Evolutionary conservation across 2,329 filamentous ascomycete species (phyloP), one percentile per base, ranked within the genome.

Genomic region (Aspergillus aculeatus): DNA sequence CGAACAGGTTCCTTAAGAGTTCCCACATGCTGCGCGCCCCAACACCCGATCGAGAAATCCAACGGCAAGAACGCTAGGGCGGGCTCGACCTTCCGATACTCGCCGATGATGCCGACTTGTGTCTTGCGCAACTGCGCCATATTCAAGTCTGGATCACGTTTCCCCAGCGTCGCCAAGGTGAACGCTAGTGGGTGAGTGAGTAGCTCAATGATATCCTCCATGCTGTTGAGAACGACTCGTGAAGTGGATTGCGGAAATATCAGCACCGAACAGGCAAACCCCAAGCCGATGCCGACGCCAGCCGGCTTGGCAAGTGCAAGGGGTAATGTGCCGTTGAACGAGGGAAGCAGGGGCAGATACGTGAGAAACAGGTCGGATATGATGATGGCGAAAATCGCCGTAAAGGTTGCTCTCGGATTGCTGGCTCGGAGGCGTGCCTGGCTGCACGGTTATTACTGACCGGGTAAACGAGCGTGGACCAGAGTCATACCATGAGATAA

Each of bases 211-310:
- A 79, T 57, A 21, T 62, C 67, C 57, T 71, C 71, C 61, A 71
- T 71, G 29, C 62, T 69, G 31, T 64, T 68, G 0, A 83, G 67
- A 1, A 81, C 76, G 2, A 75, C 69, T 24, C 78, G 76, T 0
- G 81, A 82, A 0, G 82, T 81, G 0, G 82, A 83, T 47, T 77
- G 76, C 0, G 82, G 82, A 56, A 83, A 83, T 49, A 83, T 71
- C 3, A 83, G 58, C 1, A 83, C 54, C 5, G 75, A 78, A 49
- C 77, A 80, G 3, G 71, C 76, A 2, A 79, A 56, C 0, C 81
- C 82, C 0, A 83, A 66, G 0, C 77, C 82, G 6, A 80, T 71
- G 0, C 79, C 81, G 19, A 80, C 75, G 0, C 78, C 79, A 1
- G 76, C 78, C 0, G 82, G 82, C 47, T 80, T 78, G 3, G 83